Base-by-base conservation (phyloP, 2,329 filamentous ascomycete genomes). In the Ascocoryne sarcoides region DNA sequence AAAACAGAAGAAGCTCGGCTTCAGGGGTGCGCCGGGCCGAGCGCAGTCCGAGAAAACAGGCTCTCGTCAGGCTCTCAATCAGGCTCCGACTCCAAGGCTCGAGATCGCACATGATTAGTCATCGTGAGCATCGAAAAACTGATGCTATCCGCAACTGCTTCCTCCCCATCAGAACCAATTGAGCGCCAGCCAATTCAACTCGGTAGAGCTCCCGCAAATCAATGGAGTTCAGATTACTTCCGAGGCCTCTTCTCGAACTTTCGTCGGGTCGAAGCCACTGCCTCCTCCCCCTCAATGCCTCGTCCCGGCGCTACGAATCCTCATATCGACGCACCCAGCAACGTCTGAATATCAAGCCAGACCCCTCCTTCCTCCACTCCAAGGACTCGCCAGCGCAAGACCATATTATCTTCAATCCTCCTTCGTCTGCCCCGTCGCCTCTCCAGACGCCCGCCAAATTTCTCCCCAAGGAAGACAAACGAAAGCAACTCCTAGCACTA, bases 371-470 rank as follows among this genome's bases (percentile, higher is more conserved):
- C 61, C 62, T 75, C 35, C 36, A 43, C 18, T 48, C 50, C 30
- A 49, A 54, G 28, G 19, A 44, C 31, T 46, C 64, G 58, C 48
- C 62, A 56, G 46, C 59, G 47, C 55, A 62, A 49, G 58, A 67
- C 52, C 60, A 63, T 43, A 69, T 76, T 56, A 67, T 76, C 57
- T 76, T 72, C 64, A 76, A 75, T 62, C 73, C 73, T 30, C 73
- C 73, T 18, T 62, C 71, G 12, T 66, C 72, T 8, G 64, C 67
- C 41, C 64, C 71, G 3, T 71, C 73, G n/a, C 75, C 78, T 42
- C 69, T 68, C 53, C 72, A 81, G 63, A 82, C 77, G n/a, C 77
- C 77, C 42, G 71, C 78, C 62, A 73, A 77, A 57, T 82, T 82
- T 62, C 70, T 82, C 20, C 77, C 77, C 39, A 68, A 65, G 46